Base-by-base conservation (phyloP, 768 basidiomycete species). In the Rhodotorula graminis region DNA sequence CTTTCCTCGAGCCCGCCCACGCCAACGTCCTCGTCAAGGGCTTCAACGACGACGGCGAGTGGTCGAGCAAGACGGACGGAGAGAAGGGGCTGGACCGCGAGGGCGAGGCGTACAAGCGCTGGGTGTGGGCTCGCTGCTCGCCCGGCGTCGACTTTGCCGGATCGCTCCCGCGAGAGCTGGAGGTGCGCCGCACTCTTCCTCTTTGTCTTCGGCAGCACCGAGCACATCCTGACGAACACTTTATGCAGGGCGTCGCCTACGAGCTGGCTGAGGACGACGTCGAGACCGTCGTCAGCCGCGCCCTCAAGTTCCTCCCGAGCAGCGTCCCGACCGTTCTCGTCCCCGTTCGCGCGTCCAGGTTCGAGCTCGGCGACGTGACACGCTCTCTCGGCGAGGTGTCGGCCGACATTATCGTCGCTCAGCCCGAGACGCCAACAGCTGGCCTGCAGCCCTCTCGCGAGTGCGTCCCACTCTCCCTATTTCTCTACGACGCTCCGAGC, bases 1-100 rank as follows among this genome's bases (percentile, higher is more conserved):
- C 73, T 2, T 74, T 57, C 63, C 21, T 74, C 27, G 69, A 74
- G 33, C 73, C 73, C 1, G 53, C 50, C 21, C 61, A 61, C 23
- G 62, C 69, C 18, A 67, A 50, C 19, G 69, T 65, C 16, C n/a
- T 74, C 46, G 58, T 74, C 8, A 46, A 27, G 31, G 65, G 66
- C 0, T 47, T 47, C 47, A 74, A 76, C 42, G 66, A 73, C 60
- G 37, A 27, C 12, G 57, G 18, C 16, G 37, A 18, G 37, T 25
- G n/a, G 37, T 8, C 21, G 14, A 19, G 27, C 6, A 23, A 5
- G 11, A 52, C 11, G 21, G n/a, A 50, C 31, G 57, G 46, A 3
- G 49, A 50, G 64, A 44, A 52, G 67, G 56, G 12, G 18, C 31
- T 59, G 10, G 65, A 9, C 31, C n/a, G 56, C 37, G 64, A 56